Evolutionary conservation across 2,329 filamentous ascomycete genomes (phyloP), one percentile per base, ranked within the genome.

Genomic region (Thelonectria olida): DNA sequence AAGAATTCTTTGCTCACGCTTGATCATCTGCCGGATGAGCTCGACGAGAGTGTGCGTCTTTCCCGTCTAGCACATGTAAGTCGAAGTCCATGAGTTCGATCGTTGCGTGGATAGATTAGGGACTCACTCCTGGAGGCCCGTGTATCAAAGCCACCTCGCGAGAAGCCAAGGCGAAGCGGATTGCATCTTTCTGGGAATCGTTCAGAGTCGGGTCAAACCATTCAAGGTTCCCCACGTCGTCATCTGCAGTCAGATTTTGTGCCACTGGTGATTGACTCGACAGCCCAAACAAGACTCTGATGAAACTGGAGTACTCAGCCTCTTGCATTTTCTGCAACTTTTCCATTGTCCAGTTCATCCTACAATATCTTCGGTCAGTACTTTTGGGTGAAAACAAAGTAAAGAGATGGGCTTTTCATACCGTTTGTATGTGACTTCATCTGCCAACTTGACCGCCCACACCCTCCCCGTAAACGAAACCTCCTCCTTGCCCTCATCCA

Each of bases 11-110:
- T 90, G 84, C 31, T 88, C 85, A 22, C 87, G 86, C 73, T 89
- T 90, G 55, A 96, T 82, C 68, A 98, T 81, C 73, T 99, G 96
- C n/a, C 96, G 83, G 62, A 99, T 97, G 12, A 99, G 83, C 76
- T 99, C 96, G 61, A 99, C 95, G 38, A 99, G 80, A 0, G 96
- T 98, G 74, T 98, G 95, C 0, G 96, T 99, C 77, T 99, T 99
- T 49, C 96, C 96, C 0, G 96, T 99, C 82, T 89, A 57, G 3
- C 5, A n/a, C 22, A 48, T 10, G 66, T 62, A 5, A 68, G 42
- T 45, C 19, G 10, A 4, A 25, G 20, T 20, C 7, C n/a, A 17
- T 7, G 17, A 12, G 19, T 17, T 9, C 34, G 5, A 20, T 42
- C 41, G 15, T 25, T 23, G 9, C 9, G 36, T 3, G 13, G 28